Evolutionary conservation across 2,329 filamentous ascomycete species (phyloP).

Genomic region (Colletotrichum zoysiae): DNA sequence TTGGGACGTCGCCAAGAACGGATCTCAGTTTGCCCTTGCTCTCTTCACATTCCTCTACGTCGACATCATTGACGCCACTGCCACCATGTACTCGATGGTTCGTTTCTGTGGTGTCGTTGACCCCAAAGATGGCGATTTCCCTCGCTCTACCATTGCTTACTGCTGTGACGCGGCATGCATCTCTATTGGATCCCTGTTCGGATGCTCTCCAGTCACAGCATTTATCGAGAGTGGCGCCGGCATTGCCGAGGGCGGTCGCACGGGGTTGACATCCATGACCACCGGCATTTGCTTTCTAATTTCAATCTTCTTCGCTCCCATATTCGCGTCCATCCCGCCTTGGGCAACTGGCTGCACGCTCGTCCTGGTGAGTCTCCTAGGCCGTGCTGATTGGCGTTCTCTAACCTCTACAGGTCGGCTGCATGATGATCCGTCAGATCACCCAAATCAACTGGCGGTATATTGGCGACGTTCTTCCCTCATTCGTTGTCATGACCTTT

Average conservation of each 20-base stretch:
- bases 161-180: constrained; percentile 79
- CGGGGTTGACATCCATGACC: constrained; percentile 77
- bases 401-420: constrained; percentile 67
- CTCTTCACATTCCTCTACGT: constrained; percentile 85
- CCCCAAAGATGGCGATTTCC: constrained; percentile 81
- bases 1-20: constrained; percentile 70
- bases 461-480: constrained; percentile 80
- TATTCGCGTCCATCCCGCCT: constrained; percentile 81
- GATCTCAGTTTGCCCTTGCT: constrained; percentile 75
- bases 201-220: constrained; percentile 78
- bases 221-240: constrained; percentile 83
- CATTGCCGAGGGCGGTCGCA: constrained; percentile 80
- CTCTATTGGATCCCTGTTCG: constrained; percentile 77
- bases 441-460: constrained; percentile 83
- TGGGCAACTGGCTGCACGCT: constrained; percentile 83
- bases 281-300: constrained; percentile 78
- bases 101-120: constrained; percentile 77
- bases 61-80: constrained; percentile 83
- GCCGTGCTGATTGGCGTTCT: neutral
- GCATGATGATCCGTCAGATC: constrained; percentile 82
- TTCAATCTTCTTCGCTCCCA: constrained; percentile 80
- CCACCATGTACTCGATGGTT: constrained; percentile 85
- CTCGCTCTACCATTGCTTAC: constrained; percentile 85
- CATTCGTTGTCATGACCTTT: constrained; percentile 79
- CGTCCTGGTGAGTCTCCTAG: constrained; percentile 65